Conservation (phyloP, 1,284 basidiomycete genomes). For the Marasmius oreades region DNA sequence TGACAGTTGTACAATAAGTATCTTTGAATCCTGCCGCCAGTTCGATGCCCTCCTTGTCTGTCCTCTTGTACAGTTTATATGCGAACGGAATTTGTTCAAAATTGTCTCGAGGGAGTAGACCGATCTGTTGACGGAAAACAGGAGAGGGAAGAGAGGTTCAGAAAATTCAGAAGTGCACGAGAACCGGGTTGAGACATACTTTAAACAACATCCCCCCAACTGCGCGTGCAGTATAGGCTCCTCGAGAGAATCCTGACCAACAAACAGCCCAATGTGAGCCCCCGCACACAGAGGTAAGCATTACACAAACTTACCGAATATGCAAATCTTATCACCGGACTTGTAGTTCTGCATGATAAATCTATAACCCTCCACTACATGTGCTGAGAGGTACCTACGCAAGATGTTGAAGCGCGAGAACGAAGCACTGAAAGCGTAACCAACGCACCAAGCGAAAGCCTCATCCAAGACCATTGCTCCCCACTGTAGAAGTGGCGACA, state of each 20-base stretch:
- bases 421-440: neutral
- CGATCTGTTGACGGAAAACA: slow-evolving; percentile 38
- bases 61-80: slow-evolving; percentile 57
- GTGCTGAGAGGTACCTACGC: slow-evolving; percentile 54
- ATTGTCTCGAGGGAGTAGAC: slow-evolving; percentile 57
- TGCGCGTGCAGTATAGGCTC: slow-evolving; percentile 74
- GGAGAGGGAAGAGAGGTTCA: neutral
- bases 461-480: slow-evolving; percentile 50
- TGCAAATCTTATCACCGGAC: slow-evolving; percentile 55
- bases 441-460: slow-evolving; percentile 56
- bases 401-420: slow-evolving; percentile 12
- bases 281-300: neutral
- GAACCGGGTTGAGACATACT: slow-evolving; percentile 15
- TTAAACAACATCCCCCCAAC: slow-evolving; percentile 62
- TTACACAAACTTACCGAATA: slow-evolving; percentile 44
- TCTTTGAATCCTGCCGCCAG: slow-evolving; percentile 59
- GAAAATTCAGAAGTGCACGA: neutral
- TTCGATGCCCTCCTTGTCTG: slow-evolving; percentile 37
- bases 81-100: slow-evolving; percentile 61
- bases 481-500: slow-evolving; percentile 48
- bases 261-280: no score
- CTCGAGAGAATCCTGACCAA: slow-evolving; percentile 65
- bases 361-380: slow-evolving; percentile 48
- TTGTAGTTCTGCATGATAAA: slow-evolving; percentile 69
- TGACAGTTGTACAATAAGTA: slow-evolving; percentile 57